Evolutionary conservation across 1,284 basidiomycete genomes (phyloP).

Genomic region (Cutaneotrichosporon arboriforme): DNA sequence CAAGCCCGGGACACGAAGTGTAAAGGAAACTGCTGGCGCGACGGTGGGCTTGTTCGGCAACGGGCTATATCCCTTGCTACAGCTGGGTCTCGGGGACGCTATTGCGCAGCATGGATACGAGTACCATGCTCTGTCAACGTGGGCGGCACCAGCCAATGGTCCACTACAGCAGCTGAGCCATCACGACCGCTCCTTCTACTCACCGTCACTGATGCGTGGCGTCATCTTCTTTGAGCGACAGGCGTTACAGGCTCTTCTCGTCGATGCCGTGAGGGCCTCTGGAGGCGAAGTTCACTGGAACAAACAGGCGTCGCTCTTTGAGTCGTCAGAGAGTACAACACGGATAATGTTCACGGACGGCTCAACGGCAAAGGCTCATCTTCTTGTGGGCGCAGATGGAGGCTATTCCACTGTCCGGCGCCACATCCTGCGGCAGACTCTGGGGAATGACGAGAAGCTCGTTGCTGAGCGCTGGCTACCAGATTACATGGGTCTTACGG

Average conservation of each 20-base stretch:
- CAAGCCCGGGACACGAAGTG: neutral
- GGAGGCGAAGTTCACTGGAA: neutral
- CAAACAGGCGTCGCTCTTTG: neutral
- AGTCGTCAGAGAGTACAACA: neutral
- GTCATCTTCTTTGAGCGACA: conserved; percentile 1
- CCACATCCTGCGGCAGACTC: neutral
- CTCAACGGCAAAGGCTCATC: neutral
- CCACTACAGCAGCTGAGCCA: neutral
- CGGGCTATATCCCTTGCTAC: neutral
- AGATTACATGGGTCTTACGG: neutral
- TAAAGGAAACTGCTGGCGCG: neutral
- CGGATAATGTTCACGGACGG: neutral
- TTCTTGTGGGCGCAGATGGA: conserved; percentile 4
- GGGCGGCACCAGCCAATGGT: neutral
- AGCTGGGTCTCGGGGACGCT: neutral
- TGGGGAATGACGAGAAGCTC: neutral
- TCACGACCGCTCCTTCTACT: neutral
- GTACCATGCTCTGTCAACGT: neutral
- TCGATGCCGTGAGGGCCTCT: neutral
- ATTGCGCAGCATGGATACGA: neutral
- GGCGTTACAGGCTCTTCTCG: neutral
- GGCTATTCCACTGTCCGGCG: neutral
- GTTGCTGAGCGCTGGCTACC: conserved; percentile 1
- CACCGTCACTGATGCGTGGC: neutral
- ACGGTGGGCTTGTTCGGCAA: neutral